Base-by-base conservation (phyloP, 805 yeast species). In the Isabelozyma heimii region DNA sequence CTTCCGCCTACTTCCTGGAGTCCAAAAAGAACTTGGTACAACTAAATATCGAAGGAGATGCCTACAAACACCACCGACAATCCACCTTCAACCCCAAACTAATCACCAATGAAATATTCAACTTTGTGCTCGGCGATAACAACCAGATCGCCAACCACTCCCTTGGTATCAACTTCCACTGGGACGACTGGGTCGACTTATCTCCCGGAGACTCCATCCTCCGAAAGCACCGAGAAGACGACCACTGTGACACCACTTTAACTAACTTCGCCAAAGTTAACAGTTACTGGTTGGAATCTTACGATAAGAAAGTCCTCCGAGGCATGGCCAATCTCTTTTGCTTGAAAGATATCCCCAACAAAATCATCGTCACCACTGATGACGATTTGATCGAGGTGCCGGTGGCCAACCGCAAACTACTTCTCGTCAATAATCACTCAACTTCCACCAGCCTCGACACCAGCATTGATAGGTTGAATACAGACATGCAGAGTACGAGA, bases 141-240 rank as follows among this genome's bases (percentile, higher is more conserved):
- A 9, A 51, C 43, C 14, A 14, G 17, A 14, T 42, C 12, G 51
- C 47, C 40, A 35, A 52, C 14, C 41, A 44, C 16, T 42, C 43
- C 16, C 55, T 55, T 15, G 70, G 69, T 15, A 54, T 69, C n/a
- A 49, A 48, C 49, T 70, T 70, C 55, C 75, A 70, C 54, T 70
- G 75, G 75, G 75, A 70, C 49, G 73, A 70, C 51, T 70, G 73
- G 70, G 58, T 66, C 17, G 75, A 69, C 47, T 48, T 64, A 33
- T 48, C 51, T 13, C 62, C 66, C 6, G 72, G 58, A 0, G 49
- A 63, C 43, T 12, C 48, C 10, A 38, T 62, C 4, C 48, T 70
- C 14, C 51, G 52, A 16, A 35, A 46, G 10, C 58, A 52, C 30
- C 52, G 67, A 26, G 38, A 42, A 8, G 54, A 52, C 4, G 72